Evolutionary conservation across 768 basidiomycete genomes (phyloP), one percentile per base, ranked within the genome.

Genomic region (Sporobolomyces roseus): DNA sequence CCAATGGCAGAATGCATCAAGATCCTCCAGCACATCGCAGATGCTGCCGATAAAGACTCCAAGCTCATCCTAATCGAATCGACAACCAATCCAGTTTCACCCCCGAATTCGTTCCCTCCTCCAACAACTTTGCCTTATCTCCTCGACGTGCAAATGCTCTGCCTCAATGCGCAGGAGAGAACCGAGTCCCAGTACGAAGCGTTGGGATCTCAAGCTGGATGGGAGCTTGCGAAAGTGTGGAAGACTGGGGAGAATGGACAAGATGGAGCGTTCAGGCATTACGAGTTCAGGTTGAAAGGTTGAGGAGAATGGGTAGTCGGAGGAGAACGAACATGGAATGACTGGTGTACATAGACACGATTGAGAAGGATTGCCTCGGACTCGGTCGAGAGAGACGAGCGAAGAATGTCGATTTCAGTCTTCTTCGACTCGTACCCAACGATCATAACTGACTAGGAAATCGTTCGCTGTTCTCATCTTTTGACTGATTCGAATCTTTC

Each of bases 41-140:
- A n/a, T n/a, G n/a, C n/a, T n/a, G n/a, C n/a, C n/a, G n/a, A n/a
- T n/a, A n/a, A n/a, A n/a, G n/a, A n/a, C n/a, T n/a, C n/a, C n/a
- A n/a, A 80, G 65, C 80, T 90, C 4, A 79, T 91, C 38, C 83
- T 91, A 48, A 87, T 85, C 0, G 89, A 91, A 71, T 86, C 86
- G 66, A 81, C 90, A 30, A 50, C 49, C 55, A 27, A 49, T 80
- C 88, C 4, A 16, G 12, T 58, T 52, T 3, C 53, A 4, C 2
- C 51, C 17, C 50, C 49, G 1, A 30, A 2, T 4, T 35, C 54
- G 4, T 35, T 36, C 30, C 56, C 36, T 25, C 32, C 27, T 17
- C 25, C 45, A 35, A 30, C 23, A 2, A 25, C 23, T 10, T 10
- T 29, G 8, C 61, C 61, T 14, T 66, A 55, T 56, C 21, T 41